Percentiles rank a stretch among this genome's conserved stretches.
These are phyloP conservation scores for Trametes elegans DNA, from an alignment of 768 basidiomycete genomes.

Conservation along the genomic window DNA sequence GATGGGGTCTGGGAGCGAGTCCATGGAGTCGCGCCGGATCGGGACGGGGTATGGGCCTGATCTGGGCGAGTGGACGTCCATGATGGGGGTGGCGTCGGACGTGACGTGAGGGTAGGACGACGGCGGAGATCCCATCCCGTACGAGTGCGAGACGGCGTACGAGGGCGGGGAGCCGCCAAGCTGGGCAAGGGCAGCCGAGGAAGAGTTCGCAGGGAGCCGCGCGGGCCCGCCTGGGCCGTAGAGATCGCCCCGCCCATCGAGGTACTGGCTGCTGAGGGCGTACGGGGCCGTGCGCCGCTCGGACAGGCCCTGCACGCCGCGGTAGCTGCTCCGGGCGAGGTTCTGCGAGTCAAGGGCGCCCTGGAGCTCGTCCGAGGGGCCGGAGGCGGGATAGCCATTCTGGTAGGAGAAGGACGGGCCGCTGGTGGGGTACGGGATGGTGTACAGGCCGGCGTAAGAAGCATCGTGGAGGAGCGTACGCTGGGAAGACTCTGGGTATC, in stretches of 20 bases:
- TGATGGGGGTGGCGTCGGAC: constrained; percentile 9
- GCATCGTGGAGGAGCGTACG: constrained; percentile 28
- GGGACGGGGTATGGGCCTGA: constrained; percentile 15
- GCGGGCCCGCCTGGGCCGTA: constrained; percentile 1
- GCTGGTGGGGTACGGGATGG: constrained; percentile 15
- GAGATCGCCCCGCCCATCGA: constrained; percentile 6
- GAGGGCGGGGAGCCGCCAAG: constrained; percentile 1
- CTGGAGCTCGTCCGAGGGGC: constrained; percentile 15
- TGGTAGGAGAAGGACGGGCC: constrained; percentile 7
- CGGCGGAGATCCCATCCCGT: constrained; percentile 1
- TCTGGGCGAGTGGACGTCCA: constrained; percentile 22
- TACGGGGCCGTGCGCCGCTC: constrained; percentile 13
- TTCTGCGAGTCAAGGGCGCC: constrained; percentile 8
- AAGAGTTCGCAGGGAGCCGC: not conserved
- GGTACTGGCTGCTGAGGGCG: constrained; percentile 5
- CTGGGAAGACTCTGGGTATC: constrained; percentile 34
- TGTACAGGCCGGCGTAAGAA: constrained; percentile 24
- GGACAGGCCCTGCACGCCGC: constrained; percentile 5
- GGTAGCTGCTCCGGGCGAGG: constrained; percentile 9
- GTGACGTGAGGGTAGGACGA: constrained; percentile 3
- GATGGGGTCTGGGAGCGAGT: constrained; percentile 27
- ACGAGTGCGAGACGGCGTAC: not conserved
- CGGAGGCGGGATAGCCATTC: constrained; percentile 1
- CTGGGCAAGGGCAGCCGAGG: not conserved
- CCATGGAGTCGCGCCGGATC: constrained; percentile 22